Conservation (phyloP, 495 filamentous ascomycete genomes). For the Chlorociboria aeruginascens region DNA sequence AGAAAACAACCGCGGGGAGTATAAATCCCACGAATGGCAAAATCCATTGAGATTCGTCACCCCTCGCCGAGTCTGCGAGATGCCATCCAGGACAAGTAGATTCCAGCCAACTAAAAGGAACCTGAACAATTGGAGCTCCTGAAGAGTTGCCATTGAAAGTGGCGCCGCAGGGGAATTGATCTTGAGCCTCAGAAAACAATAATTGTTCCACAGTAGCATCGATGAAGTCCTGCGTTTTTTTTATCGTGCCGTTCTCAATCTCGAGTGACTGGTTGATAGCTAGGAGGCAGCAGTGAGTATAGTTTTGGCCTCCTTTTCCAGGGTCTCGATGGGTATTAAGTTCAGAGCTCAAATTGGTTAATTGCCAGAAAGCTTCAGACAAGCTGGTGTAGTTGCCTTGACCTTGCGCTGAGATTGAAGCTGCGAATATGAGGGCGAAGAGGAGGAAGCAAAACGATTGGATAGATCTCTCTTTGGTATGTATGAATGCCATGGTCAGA, state of each 20-base stretch:
- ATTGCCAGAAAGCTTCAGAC: constrained; percentile 8
- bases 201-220: constrained; percentile 1
- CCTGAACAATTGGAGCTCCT: constrained; percentile 22
- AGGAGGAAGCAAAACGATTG: neutral
- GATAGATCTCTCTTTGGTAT: neutral
- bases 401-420: neutral
- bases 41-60: constrained; percentile 9
- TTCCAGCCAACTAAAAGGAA: constrained; percentile 10
- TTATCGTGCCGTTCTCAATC: neutral
- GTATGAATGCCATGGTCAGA: neutral
- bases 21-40: constrained; percentile 18
- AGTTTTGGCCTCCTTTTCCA: constrained; percentile 5
- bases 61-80: constrained; percentile 4
- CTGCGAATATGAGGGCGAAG: neutral
- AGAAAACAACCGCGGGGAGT: constrained; percentile 19
- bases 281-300: constrained; percentile 11
- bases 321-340: neutral
- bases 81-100: constrained; percentile 17
- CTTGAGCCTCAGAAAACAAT: neutral
- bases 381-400: constrained; percentile 9
- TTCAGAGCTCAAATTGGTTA: constrained; percentile 2
- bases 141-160: constrained; percentile 18
- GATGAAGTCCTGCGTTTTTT: neutral
- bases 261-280: constrained; percentile 8
- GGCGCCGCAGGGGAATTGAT: constrained; percentile 27